Evolutionary conservation across 257 asterid genomes (phyloP), one percentile per base, ranked within the genome.

Genomic region (Gardenia jasminoides): DNA sequence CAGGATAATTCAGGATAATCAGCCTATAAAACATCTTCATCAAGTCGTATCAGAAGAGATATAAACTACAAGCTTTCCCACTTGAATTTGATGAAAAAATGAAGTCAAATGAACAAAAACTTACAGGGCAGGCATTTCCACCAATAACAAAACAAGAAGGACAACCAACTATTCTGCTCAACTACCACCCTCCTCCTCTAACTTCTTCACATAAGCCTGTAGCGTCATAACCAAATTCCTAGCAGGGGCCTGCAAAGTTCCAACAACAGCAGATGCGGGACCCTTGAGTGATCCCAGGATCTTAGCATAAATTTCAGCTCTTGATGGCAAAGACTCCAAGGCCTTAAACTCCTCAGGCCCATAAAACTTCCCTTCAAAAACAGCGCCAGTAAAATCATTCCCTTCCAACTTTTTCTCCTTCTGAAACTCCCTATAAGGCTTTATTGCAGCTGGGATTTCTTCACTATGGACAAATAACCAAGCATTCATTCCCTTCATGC

Each of bases 401-500:
- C 79, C 87, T 41, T 94, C 99, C 85, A 93, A 71, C 79, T 96
- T 93, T 82, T 84, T 88, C 88, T 93, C 98, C 94, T 86, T 92
- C 86, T 92, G 98, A 56, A 92, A 96, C 46, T 84, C 78, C 71
- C 97, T 80, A 77, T 91, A 96, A 13, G 98, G 99, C 80, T 93
- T 96, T 74, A 96, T 67, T 4, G 97, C 98, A n/a, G 96, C 94
- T 4, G 98, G 98, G 30, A 93, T 92, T 77, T 96, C 98, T 83
- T 96, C 99, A 78, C 83, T 87, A 73, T 88, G 98, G 33, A 96
- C 96, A 62, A 96, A 96, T 0, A 96, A 85, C 97, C 98, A 96
- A 10, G 96, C 99, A 59, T 96, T 96, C 97, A 96, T 96, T 20
- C 98, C 97, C 76, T 85, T 91, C 97, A 93, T 93, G 75, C 97